Percentiles rank a stretch among this genome's conserved stretches.
Conservation (phyloP, 352 stramenopile species). For the Aphanomyces cochlioides region DNA sequence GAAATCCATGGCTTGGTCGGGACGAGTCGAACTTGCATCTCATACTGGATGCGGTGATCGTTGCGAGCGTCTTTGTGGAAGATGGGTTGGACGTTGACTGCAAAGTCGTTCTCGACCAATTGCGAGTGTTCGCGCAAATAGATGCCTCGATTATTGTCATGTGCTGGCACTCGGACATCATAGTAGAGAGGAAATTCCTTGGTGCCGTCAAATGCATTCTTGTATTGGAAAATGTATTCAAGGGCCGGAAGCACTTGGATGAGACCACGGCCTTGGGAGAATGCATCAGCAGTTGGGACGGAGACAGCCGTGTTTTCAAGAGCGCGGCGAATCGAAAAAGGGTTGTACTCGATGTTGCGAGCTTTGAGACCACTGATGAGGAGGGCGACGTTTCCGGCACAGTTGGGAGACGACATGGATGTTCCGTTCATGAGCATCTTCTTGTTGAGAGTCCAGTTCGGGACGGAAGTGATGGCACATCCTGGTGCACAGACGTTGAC, state of each 20-base stretch:
- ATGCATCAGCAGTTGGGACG: slow-evolving; percentile 64
- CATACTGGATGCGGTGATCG: slow-evolving; percentile 83
- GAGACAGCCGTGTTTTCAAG: slow-evolving; percentile 79
- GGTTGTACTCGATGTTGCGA: slow-evolving; percentile 74
- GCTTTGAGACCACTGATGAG: slow-evolving; percentile 89
- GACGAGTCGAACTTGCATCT: slow-evolving; percentile 80
- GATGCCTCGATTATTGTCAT: slow-evolving; percentile 60
- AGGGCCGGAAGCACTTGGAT: slow-evolving; percentile 78
- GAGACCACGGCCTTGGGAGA: slow-evolving; percentile 71
- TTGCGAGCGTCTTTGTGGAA: slow-evolving; percentile 85
- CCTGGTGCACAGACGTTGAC: slow-evolving; percentile 92
- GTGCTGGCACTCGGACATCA: slow-evolving; percentile 33
- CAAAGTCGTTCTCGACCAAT: slow-evolving; percentile 70
- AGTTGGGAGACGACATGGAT: slow-evolving; percentile 95
- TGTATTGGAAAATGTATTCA: slow-evolving; percentile 51
- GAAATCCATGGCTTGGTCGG: slow-evolving; percentile 84
- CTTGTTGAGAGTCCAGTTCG: slow-evolving; percentile 94
- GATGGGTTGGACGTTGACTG: slow-evolving; percentile 79
- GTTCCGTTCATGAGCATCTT: slow-evolving; percentile 97
- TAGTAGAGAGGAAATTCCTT: slow-evolving; percentile 51
- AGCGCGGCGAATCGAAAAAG: slow-evolving; percentile 82
- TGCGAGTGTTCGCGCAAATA: slow-evolving; percentile 82
- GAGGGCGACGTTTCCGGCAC: slow-evolving; percentile 89
- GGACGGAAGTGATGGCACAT: slow-evolving; percentile 91
- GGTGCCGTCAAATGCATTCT: slow-evolving; percentile 61